Evolutionary conservation across 2,329 filamentous ascomycete genomes (phyloP).

Genomic region (Xylaria multiplex): DNA sequence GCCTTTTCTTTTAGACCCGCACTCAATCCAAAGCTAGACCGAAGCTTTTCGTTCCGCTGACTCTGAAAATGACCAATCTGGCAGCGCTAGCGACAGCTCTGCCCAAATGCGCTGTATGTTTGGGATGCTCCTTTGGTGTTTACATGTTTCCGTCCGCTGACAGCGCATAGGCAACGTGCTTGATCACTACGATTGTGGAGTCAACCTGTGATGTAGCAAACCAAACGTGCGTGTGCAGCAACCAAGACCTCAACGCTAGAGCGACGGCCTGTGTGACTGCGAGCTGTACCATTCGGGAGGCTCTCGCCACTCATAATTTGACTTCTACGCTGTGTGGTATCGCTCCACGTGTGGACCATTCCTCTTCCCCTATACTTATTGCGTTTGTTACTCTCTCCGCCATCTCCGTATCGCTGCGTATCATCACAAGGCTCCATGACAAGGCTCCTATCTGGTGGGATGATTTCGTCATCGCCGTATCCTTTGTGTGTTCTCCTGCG

Average conservation of each 20-base stretch:
- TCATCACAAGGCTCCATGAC: conserved; percentile 4
- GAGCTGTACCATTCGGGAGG: conserved; percentile 45
- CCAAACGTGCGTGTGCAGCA: conserved; percentile 43
- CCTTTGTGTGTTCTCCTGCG: conserved; percentile 2
- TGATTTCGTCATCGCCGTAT: conserved; percentile 9
- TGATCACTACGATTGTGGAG: conserved; percentile 27
- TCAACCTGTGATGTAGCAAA: conserved; percentile 38
- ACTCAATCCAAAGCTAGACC: background rate
- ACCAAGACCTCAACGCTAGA: conserved; percentile 37
- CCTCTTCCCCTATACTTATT: conserved; percentile 8
- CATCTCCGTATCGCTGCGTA: conserved; percentile 1
- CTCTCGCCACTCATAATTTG: conserved; percentile 38
- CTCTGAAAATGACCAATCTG: background rate
- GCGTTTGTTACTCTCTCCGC: conserved; percentile 13
- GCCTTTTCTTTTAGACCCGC: background rate
- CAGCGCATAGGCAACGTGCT: conserved; percentile 9
- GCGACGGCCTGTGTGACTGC: conserved; percentile 43
- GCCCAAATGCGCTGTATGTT: conserved; percentile 17
- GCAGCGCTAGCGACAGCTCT: background rate
- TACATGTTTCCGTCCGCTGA: background rate
- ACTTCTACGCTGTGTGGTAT: conserved; percentile 1
- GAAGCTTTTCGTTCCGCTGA: background rate
- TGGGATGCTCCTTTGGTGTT: background rate
- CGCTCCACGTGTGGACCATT: conserved; percentile 29
- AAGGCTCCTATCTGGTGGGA: conserved; percentile 19